Base-by-base conservation (phyloP, 2,329 filamentous ascomycete genomes). In the Phyllosticta citribraziliensis region DNA sequence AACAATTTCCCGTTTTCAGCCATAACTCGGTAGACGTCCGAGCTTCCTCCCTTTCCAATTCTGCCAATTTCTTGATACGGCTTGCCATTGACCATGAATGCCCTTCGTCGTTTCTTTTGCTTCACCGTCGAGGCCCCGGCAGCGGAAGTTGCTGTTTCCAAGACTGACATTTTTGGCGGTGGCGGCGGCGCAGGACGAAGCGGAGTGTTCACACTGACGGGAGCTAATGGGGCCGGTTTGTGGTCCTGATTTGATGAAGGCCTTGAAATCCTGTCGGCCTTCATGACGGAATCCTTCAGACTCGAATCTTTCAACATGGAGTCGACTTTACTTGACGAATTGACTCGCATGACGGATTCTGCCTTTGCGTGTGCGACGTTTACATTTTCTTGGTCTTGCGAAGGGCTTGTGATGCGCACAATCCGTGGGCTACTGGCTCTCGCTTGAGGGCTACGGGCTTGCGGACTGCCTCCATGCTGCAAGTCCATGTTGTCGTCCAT, bases 1-100 rank as follows among this genome's bases (percentile, higher is more conserved):
- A 96, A 92, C 74, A 96, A 90, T 72, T 92, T 95, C 69, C 91
- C 92, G 70, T 97, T 97, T 73, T 99, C 94, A 0, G 94, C 93
- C 79, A 96, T 96, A 35, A 99, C 94, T 54, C 91, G 87, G 74
- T 96, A 99, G 1, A 99, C 94, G 70, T 95, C 92, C 56, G 88
- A 92, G 67, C 91, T 97, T 33, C 94, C 94, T 64, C 94, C 94
- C 62, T 92, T 87, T 10, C 94, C 94, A 66, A 99, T 87, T 66
- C 88, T 90, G 72, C 96, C 92, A 64, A 97, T 83, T 55, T 93
- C 84, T 22, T 91, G 94, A 70, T 96, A 99, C 40, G 86, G 84
- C 70, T 95, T 95, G 63, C 91, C 90, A 70, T 99, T 99, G 64
- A 99, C 86, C 55, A 87, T 86, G 62, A 97, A 82, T 62, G 93